Conservation (phyloP, 2,329 filamentous ascomycete genomes). For the Monilinia vaccinii-corymbosi region DNA sequence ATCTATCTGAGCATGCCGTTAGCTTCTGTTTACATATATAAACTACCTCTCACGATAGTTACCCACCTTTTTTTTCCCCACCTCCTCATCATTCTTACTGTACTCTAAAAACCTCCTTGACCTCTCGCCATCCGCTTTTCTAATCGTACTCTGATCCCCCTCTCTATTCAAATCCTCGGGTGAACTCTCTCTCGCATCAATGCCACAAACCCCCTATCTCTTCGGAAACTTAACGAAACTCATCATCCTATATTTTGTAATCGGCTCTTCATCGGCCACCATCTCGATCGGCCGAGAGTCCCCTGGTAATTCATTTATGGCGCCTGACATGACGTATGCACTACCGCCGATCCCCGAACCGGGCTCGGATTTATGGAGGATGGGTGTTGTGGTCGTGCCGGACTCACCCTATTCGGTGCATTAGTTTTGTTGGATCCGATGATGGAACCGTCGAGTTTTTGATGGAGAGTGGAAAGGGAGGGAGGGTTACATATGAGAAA, state of each 20-base stretch:
- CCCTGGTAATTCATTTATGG: background rate
- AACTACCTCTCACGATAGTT: too few relatives aligned
- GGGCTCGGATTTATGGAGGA: conserved; percentile 3
- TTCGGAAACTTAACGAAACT: background rate
- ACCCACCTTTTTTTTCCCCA: too few relatives aligned
- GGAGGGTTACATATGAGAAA: too few relatives aligned
- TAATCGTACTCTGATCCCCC: background rate
- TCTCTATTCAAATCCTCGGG: background rate
- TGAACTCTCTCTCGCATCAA: background rate
- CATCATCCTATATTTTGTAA: conserved; percentile 9
- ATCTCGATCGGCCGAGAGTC: conserved; percentile 2
- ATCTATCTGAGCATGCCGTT: too few relatives aligned
- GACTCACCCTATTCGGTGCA: background rate
- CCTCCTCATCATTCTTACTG: background rate
- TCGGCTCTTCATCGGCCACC: conserved; percentile 5
- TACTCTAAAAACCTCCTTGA: too few relatives aligned
- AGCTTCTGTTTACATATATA: too few relatives aligned
- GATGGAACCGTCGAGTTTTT: background rate
- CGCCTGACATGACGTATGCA: background rate
- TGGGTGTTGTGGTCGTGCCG: background rate
- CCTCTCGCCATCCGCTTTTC: background rate
- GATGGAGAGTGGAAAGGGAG: background rate
- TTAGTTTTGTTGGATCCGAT: background rate
- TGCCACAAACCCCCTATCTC: background rate
- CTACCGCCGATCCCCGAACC: background rate